A percentile compares a stretch with the other conserved stretches of the same genome.
Evolutionary conservation across 495 filamentous ascomycete genomes (phyloP).

Genomic region (Terfezia claveryi): DNA sequence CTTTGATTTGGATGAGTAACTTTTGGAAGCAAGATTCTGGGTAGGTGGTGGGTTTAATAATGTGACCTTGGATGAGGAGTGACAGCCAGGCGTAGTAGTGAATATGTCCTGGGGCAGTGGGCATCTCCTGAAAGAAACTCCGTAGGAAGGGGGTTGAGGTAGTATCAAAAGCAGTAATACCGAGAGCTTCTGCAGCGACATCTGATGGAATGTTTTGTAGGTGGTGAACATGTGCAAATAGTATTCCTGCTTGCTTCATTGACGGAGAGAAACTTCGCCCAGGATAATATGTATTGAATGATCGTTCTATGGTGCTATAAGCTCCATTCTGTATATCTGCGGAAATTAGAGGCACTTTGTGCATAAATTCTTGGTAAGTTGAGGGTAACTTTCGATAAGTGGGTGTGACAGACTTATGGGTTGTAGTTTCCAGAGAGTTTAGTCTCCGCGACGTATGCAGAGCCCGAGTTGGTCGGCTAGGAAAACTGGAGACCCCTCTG

Average conservation of each 20-base stretch:
- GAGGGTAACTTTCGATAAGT: constrained; percentile 2
- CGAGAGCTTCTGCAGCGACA: constrained; percentile 22
- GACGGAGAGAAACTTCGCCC: constrained; percentile 1
- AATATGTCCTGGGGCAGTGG: constrained; percentile 15
- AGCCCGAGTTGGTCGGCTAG: too few species aligned
- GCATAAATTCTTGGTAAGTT: constrained; percentile 11
- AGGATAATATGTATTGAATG: constrained; percentile 6
- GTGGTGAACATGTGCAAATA: constrained; percentile 21
- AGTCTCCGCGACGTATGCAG: too few species aligned
- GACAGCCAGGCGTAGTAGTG: constrained; percentile 19
- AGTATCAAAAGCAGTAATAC: constrained; percentile 23
- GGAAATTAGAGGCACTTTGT: not conserved
- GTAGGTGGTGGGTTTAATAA: constrained; percentile 8
- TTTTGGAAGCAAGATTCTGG: constrained; percentile 19
- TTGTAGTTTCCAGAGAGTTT: too few species aligned
- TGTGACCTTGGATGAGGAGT: constrained; percentile 21
- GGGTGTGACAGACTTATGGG: too few species aligned
- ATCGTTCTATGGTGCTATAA: constrained; percentile 1
- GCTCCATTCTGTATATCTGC: not conserved
- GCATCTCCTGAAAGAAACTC: constrained; percentile 24
- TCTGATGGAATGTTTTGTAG: constrained; percentile 19
- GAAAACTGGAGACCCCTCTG: too few species aligned
- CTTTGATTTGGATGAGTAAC: constrained; percentile 22
- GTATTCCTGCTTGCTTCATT: constrained; percentile 5
- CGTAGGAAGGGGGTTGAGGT: constrained; percentile 29